A percentile compares a stretch with the other conserved stretches of the same genome.
Conservation (phyloP, 129 eudicot genomes). For the Chrysanthemum lavandulifolium region DNA sequence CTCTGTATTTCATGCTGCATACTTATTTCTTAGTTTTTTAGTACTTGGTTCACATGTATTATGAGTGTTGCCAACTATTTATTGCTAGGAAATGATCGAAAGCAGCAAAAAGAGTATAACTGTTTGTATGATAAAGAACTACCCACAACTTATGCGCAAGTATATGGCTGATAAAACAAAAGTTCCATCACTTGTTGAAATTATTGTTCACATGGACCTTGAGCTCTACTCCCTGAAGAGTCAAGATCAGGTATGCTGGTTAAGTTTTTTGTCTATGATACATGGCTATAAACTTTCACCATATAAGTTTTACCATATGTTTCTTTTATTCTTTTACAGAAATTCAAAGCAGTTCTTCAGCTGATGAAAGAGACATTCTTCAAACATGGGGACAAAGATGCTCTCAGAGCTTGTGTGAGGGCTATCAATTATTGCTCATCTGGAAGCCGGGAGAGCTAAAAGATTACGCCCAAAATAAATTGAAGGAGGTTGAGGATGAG, state of each 20-base stretch:
- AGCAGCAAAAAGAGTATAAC: constrained; percentile 65
- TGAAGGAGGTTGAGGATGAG: constrained; percentile 87
- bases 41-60: neutral
- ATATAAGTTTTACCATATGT: neutral
- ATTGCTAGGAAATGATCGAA: constrained; percentile 67
- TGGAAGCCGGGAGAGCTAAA: constrained; percentile 82
- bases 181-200: constrained; percentile 76
- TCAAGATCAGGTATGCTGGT: constrained; percentile 74
- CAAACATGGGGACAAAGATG: constrained; percentile 96
- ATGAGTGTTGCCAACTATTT: constrained; percentile 2
- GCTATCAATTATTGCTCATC: constrained; percentile 71
- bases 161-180: constrained; percentile 91
- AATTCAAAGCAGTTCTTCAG: constrained; percentile 65
- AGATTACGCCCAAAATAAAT: constrained; percentile 71
- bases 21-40: neutral
- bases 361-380: constrained; percentile 81
- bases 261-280: neutral
- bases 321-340: constrained; percentile 36
- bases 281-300: neutral
- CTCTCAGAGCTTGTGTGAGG: constrained; percentile 83
- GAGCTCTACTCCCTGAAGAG: constrained; percentile 94
- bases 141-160: constrained; percentile 86
- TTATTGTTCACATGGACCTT: constrained; percentile 69
- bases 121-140: constrained; percentile 79
- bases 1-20: constrained; percentile 10